Conservation (phyloP, 345 rosid species). For the Euphorbia pulcherrima region DNA sequence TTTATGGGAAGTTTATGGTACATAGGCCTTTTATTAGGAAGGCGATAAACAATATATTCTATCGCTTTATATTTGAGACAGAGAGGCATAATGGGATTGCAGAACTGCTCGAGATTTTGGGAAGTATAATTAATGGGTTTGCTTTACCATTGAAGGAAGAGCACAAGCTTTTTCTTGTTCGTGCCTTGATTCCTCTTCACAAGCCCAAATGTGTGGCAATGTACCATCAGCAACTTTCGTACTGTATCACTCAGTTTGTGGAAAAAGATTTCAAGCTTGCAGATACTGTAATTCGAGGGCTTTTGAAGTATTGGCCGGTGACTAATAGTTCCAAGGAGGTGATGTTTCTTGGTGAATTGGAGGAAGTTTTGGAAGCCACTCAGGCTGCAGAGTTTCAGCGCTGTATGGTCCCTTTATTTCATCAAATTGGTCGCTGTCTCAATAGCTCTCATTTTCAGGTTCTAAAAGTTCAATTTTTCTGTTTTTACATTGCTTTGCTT, state of each 20-base stretch:
- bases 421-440: slow-evolving; percentile 54
- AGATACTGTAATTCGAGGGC: slow-evolving; percentile 68
- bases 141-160: slow-evolving; percentile 86
- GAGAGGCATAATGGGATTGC: slow-evolving; percentile 69
- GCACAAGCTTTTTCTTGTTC: slow-evolving; percentile 69
- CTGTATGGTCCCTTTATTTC: slow-evolving; percentile 67
- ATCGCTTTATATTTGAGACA: slow-evolving; percentile 61
- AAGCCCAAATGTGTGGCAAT: slow-evolving; percentile 59
- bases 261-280: slow-evolving; percentile 81
- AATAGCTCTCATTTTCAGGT: slow-evolving; percentile 87
- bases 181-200: slow-evolving; percentile 79
- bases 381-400: slow-evolving; percentile 76
- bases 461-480: not conserved
- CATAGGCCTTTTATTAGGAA: slow-evolving; percentile 54
- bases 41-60: slow-evolving; percentile 57
- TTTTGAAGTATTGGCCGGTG: slow-evolving; percentile 70
- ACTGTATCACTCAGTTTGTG: slow-evolving; percentile 73
- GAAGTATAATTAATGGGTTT: slow-evolving; percentile 75
- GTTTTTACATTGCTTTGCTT: not conserved
- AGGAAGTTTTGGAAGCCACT: slow-evolving; percentile 76
- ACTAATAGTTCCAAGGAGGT: slow-evolving; percentile 78
- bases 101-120: slow-evolving; percentile 74
- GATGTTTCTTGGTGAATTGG: slow-evolving; percentile 79
- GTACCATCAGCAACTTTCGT: slow-evolving; percentile 75
- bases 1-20: slow-evolving; percentile 57